Percentiles rank a stretch among this genome's conserved stretches.
phyloP scores from a whole-genome alignment of 805 yeast genomes.

The Schizosaccharomyces osmophilus region DNA sequence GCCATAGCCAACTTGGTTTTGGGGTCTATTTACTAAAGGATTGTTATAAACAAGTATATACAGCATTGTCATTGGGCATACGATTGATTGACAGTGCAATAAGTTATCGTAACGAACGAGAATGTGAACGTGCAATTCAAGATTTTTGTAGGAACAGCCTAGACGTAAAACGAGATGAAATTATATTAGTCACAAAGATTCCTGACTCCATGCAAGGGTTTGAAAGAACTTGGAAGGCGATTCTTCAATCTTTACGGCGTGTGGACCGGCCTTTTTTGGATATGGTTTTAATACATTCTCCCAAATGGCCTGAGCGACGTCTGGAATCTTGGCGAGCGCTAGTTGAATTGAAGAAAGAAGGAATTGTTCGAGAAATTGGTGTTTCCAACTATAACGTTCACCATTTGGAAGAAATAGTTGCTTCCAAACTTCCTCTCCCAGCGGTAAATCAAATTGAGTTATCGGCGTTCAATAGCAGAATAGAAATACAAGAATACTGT shows the following conservation, averaged over 20 bases:
- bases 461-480: conserved; percentile 26
- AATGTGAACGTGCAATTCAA: conserved; percentile 34
- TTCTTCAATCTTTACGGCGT: conserved; percentile 26
- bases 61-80: neutral
- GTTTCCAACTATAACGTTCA: conserved; percentile 38
- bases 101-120: conserved; percentile 37
- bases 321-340: conserved; percentile 30
- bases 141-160: conserved; percentile 23
- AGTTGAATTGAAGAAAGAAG: conserved; percentile 29
- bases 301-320: conserved; percentile 14
- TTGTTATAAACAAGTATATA: neutral
- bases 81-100: conserved; percentile 28
- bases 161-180: conserved; percentile 32
- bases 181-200: conserved; percentile 44
- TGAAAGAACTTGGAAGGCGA: conserved; percentile 30
- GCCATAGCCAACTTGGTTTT: conserved; percentile 21
- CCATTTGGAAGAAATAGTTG: conserved; percentile 30
- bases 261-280: conserved; percentile 48
- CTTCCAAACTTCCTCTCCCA: conserved; percentile 26
- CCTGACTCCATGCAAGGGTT: conserved; percentile 49
- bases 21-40: conserved; percentile 35
- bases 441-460: conserved; percentile 46
- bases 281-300: conserved; percentile 38
- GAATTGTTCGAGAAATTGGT: conserved; percentile 29
- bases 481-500: conserved; percentile 21